phyloP scores from a whole-genome alignment of 2,329 filamentous ascomycete species.

The Grosmannia penicillata region DNA sequence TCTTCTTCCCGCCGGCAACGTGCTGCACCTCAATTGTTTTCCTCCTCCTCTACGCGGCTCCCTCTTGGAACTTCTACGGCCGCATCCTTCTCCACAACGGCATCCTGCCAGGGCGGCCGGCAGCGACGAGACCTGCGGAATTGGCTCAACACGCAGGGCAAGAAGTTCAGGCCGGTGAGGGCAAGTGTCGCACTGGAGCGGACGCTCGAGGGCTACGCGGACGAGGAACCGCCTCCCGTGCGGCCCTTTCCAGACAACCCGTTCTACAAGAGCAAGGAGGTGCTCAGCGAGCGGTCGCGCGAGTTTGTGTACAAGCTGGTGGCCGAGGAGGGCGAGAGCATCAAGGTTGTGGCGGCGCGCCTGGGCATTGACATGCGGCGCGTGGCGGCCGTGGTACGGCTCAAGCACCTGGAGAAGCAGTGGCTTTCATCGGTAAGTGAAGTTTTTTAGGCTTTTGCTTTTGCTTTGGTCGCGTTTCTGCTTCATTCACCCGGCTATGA shows the following conservation, averaged over 20 bases:
- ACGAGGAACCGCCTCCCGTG: not conserved
- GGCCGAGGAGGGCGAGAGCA: constrained; percentile 46
- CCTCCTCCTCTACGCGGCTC: too few species aligned
- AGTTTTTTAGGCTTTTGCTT: constrained; percentile 19
- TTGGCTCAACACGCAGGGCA: constrained; percentile 1
- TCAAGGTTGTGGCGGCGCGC: constrained; percentile 65
- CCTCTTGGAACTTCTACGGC: not conserved
- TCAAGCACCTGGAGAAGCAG: constrained; percentile 74
- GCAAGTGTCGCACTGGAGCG: not conserved
- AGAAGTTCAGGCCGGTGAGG: not conserved
- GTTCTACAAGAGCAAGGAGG: constrained; percentile 53
- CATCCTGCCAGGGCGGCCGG: not conserved
- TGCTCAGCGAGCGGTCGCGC: constrained; percentile 58
- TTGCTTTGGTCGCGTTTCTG: not conserved
- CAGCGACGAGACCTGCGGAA: constrained; percentile 1
- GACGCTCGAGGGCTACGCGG: not conserved
- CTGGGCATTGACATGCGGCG: constrained; percentile 68
- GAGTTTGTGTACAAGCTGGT: constrained; percentile 62
- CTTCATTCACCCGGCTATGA: constrained; percentile 22
- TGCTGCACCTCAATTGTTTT: not conserved
- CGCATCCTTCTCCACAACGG: not conserved
- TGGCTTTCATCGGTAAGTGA: constrained; percentile 65
- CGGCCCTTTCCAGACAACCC: constrained; percentile 61
- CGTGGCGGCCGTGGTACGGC: constrained; percentile 69
- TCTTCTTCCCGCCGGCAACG: not conserved